These are phyloP conservation scores for Boletus mariae DNA, from an alignment of 1,284 basidiomycete species.

Conservation along the genomic window DNA sequence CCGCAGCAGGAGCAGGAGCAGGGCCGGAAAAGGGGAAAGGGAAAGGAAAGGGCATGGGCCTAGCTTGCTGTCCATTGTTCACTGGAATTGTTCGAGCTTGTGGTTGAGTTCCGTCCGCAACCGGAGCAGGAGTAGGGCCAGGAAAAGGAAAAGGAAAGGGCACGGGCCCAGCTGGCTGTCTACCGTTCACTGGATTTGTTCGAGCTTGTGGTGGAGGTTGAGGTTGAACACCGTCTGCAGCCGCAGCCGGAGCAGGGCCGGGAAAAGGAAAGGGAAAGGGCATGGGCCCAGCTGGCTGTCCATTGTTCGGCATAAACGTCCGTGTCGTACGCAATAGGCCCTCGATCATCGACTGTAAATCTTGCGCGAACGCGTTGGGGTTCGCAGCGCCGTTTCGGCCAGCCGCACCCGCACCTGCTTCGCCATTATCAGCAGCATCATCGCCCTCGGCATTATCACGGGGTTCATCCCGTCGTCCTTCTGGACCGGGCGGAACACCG, in stretches of 20 bases:
- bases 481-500: conserved; percentile 12
- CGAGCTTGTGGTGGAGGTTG: background rate
- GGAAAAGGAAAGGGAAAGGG: background rate
- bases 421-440: conserved; percentile 3
- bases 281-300: conserved; percentile 8
- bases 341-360: conserved; percentile 26
- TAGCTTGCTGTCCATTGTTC: conserved; percentile 12
- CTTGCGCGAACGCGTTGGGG: conserved; percentile 20
- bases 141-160: background rate
- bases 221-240: conserved; percentile 4
- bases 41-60: background rate
- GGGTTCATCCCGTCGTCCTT: conserved; percentile 5
- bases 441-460: conserved; percentile 9
- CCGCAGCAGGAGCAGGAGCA: background rate
- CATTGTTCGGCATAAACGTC: conserved; percentile 23
- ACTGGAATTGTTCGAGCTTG: no score
- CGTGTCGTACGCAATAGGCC: conserved; percentile 24
- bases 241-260: conserved; percentile 1
- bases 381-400: conserved; percentile 16
- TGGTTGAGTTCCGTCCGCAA: conserved; percentile 6
- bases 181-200: conserved; percentile 3
- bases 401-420: conserved; percentile 7
- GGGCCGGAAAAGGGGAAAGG: background rate
- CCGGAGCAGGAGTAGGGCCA: background rate
- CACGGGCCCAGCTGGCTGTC: conserved; percentile 9